Evolutionary conservation across 2,329 filamentous ascomycete genomes (phyloP).

Genomic region (Hymenoscyphus infarciens): DNA sequence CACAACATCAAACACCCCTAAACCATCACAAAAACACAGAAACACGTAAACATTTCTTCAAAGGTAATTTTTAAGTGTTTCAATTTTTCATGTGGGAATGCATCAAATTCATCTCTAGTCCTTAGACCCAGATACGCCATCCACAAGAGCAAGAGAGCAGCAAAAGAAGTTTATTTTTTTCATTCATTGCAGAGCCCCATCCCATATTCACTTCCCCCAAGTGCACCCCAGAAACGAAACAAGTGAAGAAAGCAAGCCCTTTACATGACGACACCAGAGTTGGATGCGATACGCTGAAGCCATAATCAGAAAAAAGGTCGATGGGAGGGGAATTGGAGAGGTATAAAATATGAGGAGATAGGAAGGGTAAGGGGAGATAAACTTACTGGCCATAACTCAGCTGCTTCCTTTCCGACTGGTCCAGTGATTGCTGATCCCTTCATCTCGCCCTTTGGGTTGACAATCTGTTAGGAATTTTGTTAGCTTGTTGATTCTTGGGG

Average conservation of each 20-base stretch:
- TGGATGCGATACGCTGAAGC: conserved; percentile 91
- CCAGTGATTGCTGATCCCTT: conserved; percentile 99
- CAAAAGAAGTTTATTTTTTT: too few species aligned
- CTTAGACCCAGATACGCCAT: too few species aligned
- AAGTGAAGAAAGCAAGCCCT: conserved; percentile 35
- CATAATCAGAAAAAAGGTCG: conserved; percentile 19
- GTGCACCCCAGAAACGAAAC: conserved; percentile 16
- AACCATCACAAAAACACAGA: too few species aligned
- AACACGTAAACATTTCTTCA: too few species aligned
- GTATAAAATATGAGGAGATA: too few species aligned
- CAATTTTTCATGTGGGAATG: too few species aligned
- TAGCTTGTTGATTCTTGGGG: conserved; percentile 32
- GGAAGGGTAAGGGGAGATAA: not conserved
- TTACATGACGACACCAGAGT: conserved; percentile 99
- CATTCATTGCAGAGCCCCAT: not conserved
- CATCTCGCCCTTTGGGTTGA: conserved; percentile 99
- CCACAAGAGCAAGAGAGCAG: too few species aligned
- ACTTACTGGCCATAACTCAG: conserved; percentile 97
- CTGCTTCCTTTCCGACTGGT: conserved; percentile 98
- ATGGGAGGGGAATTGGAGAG: too few species aligned
- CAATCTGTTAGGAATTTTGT: conserved; percentile 62
- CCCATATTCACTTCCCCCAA: conserved; percentile 14
- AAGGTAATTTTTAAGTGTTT: too few species aligned
- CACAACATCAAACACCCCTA: too few species aligned
- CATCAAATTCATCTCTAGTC: too few species aligned